These are phyloP conservation scores for Persicaria maculosa DNA, from an alignment of 148 eudicot species.

Conservation along the genomic window DNA sequence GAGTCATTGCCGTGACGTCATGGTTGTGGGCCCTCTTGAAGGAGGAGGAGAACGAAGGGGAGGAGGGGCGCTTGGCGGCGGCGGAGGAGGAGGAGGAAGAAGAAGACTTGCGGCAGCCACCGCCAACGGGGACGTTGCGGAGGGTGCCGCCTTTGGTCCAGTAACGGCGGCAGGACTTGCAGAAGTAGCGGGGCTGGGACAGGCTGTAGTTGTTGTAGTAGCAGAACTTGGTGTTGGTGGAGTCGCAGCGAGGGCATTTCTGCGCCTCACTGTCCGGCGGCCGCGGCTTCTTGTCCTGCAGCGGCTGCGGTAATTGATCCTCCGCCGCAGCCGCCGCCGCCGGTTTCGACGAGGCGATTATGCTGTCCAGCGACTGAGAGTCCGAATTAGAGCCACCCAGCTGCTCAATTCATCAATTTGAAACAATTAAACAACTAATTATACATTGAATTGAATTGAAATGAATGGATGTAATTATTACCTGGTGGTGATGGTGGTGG, in stretches of 20 bases:
- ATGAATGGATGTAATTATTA: neutral
- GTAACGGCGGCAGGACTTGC: slow-evolving; percentile 85
- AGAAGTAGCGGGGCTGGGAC: slow-evolving; percentile 79
- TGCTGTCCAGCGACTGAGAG: slow-evolving; percentile 1
- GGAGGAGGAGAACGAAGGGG: slow-evolving; percentile 29
- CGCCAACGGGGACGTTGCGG: slow-evolving; percentile 88
- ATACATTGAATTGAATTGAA: too few relatives aligned
- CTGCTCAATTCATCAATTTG: neutral
- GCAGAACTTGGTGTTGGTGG: slow-evolving; percentile 79
- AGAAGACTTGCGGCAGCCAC: slow-evolving; percentile 53
- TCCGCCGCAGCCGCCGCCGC: slow-evolving; percentile 7
- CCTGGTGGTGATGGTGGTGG: neutral
- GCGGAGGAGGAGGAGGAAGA: slow-evolving; percentile 26
- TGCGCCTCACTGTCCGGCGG: slow-evolving; percentile 56
- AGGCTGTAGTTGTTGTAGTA: slow-evolving; percentile 95
- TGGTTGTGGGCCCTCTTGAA: slow-evolving; percentile 3
- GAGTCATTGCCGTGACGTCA: neutral
- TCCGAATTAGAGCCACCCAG: neutral
- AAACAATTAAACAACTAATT: too few relatives aligned
- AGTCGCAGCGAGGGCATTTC: slow-evolving; percentile 86
- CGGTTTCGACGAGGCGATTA: neutral
- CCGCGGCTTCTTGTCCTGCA: slow-evolving; percentile 37
- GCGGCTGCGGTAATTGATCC: slow-evolving; percentile 16
- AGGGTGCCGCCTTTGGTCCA: slow-evolving; percentile 96
- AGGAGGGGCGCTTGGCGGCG: slow-evolving; percentile 45